Percentiles rank a stretch among this genome's conserved stretches.
These are phyloP conservation scores for Hyphopichia pseudoburtonii DNA, from an alignment of 1,139 yeast genomes.

Conservation along the genomic window DNA sequence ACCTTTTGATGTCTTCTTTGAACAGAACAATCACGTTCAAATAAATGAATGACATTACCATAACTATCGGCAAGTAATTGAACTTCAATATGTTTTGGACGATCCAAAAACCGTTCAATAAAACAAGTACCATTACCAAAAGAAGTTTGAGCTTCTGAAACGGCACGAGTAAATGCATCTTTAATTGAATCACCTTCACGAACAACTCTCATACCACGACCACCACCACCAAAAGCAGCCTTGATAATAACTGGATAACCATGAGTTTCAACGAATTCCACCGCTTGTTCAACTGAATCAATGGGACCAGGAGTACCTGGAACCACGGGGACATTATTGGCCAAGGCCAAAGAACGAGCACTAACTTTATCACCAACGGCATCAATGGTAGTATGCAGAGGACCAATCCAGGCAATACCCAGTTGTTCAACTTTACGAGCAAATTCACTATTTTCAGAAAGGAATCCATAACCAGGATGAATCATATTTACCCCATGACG, in stretches of 20 bases:
- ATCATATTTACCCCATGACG: conserved; percentile 90
- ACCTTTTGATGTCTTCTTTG: conserved; percentile 99
- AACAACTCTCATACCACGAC: conserved; percentile 99
- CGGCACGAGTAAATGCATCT: conserved; percentile 93
- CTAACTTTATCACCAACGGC: conserved; percentile 98
- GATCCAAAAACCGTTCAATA: conserved; percentile 91
- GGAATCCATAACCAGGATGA: conserved; percentile 98
- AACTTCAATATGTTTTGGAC: conserved; percentile 97
- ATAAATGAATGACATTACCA: conserved; percentile 93
- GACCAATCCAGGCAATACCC: conserved; percentile 97
- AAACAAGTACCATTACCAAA: conserved; percentile 98
- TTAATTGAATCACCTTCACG: conserved; percentile 91
- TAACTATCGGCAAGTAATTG: conserved; percentile 91
- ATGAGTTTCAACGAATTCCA: conserved; percentile 70
- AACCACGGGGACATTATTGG: conserved; percentile 85
- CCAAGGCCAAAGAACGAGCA: conserved; percentile 83
- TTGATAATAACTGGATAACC: conserved; percentile 97
- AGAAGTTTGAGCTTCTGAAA: conserved; percentile 90
- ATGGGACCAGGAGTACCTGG: conserved; percentile 99
- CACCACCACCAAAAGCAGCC: conserved; percentile 99
- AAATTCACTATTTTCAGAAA: conserved; percentile 91
- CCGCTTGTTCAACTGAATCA: conserved; percentile 74
- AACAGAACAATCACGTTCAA: conserved; percentile 98
- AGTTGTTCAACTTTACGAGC: conserved; percentile 88
- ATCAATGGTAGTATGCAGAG: conserved; percentile 83